phyloP scores from a whole-genome alignment of 139 green algal species.

The Chlorella sp. region DNA sequence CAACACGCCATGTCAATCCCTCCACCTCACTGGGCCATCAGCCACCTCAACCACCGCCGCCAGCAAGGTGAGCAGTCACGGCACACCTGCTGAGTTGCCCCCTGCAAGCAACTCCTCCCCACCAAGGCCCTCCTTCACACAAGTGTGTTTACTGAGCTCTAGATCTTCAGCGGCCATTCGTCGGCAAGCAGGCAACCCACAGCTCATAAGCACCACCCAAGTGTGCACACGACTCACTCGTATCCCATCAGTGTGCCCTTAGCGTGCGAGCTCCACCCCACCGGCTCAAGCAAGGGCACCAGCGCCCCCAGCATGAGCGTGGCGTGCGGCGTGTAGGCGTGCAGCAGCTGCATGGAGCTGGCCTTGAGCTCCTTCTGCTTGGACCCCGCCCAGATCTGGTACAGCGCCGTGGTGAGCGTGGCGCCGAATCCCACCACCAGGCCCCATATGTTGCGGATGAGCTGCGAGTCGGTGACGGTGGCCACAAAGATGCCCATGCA shows the following conservation, averaged over 20 bases:
- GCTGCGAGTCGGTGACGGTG: constrained; percentile 63
- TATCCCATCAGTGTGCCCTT: constrained; percentile 4
- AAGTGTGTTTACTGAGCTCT: too few relatives aligned
- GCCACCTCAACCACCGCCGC: too few relatives aligned
- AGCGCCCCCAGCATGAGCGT: constrained; percentile 51
- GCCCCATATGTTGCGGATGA: constrained; percentile 37
- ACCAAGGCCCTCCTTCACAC: too few relatives aligned
- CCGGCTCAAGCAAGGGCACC: constrained; percentile 65
- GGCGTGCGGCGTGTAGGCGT: constrained; percentile 72
- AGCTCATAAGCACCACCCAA: too few relatives aligned
- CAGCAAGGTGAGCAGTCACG: too few relatives aligned
- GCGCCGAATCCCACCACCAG: constrained; percentile 56
- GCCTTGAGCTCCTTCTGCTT: constrained; percentile 81
- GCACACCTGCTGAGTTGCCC: too few relatives aligned
- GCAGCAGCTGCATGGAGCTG: constrained; percentile 71
- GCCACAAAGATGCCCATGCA: constrained; percentile 72
- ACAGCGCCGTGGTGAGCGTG: constrained; percentile 72
- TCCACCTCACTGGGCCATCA: too few relatives aligned
- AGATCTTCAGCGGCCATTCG: too few relatives aligned
- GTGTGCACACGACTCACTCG: not conserved
- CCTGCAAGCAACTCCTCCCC: too few relatives aligned
- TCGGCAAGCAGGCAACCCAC: too few relatives aligned
- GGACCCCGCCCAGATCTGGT: constrained; percentile 79
- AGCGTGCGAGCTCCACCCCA: constrained; percentile 39
- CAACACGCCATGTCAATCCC: too few relatives aligned